Conservation (phyloP, 768 basidiomycete genomes). For the Suillus brevipes region DNA sequence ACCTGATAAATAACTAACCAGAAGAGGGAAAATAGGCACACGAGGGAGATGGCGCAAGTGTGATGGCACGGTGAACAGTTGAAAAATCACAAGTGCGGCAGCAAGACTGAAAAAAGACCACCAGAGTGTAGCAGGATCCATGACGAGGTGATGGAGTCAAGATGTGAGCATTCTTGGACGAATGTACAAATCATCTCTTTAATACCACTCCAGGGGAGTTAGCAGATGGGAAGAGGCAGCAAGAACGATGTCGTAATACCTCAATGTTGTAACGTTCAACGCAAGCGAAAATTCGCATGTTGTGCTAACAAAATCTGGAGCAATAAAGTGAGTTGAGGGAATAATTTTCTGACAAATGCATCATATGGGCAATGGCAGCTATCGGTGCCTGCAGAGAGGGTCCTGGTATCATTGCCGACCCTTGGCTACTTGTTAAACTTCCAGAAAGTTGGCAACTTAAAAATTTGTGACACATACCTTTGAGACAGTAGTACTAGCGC, state of each 20-base stretch:
- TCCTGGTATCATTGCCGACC: neutral
- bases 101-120: neutral
- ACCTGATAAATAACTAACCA: slow-evolving; percentile 35
- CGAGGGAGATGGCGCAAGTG: slow-evolving; percentile 37
- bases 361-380: neutral
- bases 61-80: slow-evolving; percentile 22
- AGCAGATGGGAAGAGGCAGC: neutral
- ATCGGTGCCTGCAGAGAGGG: neutral
- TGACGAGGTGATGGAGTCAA: neutral
- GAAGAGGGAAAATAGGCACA: slow-evolving; percentile 32
- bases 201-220: neutral
- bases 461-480: neutral
- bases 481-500: neutral
- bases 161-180: neutral
- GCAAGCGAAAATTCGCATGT: neutral
- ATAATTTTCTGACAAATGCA: too few relatives aligned
- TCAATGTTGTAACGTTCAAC: neutral
- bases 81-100: neutral
- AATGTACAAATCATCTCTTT: neutral
- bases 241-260: neutral
- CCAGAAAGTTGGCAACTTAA: neutral
- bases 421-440: neutral
- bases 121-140: neutral
- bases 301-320: neutral
- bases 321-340: neutral